These are phyloP conservation scores for Obba rivulosa DNA, from an alignment of 768 basidiomycete genomes.

Conservation along the genomic window DNA sequence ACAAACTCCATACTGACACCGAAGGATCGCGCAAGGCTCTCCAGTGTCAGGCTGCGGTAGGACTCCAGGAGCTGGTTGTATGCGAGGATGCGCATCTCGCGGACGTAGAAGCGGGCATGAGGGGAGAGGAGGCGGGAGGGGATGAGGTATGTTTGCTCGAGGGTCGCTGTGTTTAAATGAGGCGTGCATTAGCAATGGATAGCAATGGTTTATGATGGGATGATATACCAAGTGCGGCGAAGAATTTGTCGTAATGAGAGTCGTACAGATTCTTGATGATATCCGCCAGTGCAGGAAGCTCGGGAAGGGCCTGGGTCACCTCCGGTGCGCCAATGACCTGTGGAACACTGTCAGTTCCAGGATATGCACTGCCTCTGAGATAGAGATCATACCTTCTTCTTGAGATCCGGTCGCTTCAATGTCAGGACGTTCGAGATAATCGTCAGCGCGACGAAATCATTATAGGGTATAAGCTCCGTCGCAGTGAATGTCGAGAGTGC, in stretches of 20 bases:
- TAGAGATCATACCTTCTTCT: constrained; percentile 68
- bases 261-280: constrained; percentile 86
- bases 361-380: not conserved
- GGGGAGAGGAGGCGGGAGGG: constrained; percentile 82
- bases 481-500: constrained; percentile 94
- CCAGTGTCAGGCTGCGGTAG: constrained; percentile 84
- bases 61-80: constrained; percentile 90
- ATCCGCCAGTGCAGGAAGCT: constrained; percentile 76
- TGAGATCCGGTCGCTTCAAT: constrained; percentile 78
- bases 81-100: constrained; percentile 94
- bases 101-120: constrained; percentile 85
- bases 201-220: not conserved
- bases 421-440: constrained; percentile 76
- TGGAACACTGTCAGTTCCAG: not conserved
- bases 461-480: constrained; percentile 80
- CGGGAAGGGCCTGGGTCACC: constrained; percentile 78
- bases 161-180: constrained; percentile 50
- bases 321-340: constrained; percentile 86
- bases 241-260: constrained; percentile 93
- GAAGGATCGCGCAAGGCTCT: constrained; percentile 80
- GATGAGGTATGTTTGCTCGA: constrained; percentile 85
- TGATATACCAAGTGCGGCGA: constrained; percentile 71
- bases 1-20: constrained; percentile 87
- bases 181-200: not conserved
- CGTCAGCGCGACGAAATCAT: constrained; percentile 83